phyloP scores from a whole-genome alignment of 169 alveolate genomes.

The Amoebophrya sp. region DNA sequence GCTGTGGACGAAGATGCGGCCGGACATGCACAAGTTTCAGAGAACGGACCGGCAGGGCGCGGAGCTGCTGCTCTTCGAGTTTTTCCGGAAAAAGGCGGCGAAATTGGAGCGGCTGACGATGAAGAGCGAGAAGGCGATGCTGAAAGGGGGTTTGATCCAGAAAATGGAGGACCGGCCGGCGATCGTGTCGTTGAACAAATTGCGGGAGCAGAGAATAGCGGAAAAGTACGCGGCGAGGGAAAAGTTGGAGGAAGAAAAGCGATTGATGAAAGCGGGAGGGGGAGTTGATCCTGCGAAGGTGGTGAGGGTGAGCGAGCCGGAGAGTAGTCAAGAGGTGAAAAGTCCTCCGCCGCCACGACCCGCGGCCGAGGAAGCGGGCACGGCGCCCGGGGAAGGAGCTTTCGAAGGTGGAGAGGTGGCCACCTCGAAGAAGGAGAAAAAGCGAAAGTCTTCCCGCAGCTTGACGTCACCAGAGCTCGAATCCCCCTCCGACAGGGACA shows the following conservation, averaged over 20 bases:
- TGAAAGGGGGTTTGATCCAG: background rate
- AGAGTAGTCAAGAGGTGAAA: no score
- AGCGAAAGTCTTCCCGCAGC: no score
- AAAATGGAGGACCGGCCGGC: background rate
- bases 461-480: background rate
- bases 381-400: no score
- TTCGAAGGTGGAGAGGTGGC: background rate
- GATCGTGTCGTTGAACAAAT: background rate
- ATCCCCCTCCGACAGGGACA: background rate
- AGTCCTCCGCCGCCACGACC: no score
- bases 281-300: no score
- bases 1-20: background rate
- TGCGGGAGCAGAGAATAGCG: background rate
- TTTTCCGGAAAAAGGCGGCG: background rate
- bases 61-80: background rate
- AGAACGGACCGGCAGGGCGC: background rate
- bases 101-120: background rate
- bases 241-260: background rate
- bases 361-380: no score
- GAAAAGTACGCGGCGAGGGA: background rate
- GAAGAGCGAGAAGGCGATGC: background rate
- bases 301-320: no score
- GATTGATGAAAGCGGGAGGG: no score
- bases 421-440: background rate
- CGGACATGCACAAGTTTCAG: background rate